phyloP scores from a whole-genome alignment of 148 eudicot genomes.

The Chenopodium quinoa region DNA sequence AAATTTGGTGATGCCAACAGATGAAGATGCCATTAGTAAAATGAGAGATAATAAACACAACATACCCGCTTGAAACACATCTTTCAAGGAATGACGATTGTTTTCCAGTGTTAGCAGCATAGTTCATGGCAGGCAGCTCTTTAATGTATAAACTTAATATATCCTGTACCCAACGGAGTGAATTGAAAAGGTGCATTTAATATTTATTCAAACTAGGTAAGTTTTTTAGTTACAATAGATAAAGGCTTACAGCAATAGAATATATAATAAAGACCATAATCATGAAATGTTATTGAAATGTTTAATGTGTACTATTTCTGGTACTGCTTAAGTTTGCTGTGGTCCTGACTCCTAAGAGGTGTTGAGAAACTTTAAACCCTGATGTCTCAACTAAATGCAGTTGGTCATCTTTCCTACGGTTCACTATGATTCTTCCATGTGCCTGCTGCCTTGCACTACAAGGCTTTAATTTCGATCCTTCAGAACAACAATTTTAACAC shows the following conservation, averaged over 20 bases:
- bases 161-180: constrained; percentile 46
- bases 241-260: not conserved
- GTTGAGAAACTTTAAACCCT: no score
- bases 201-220: not conserved
- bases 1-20: not conserved
- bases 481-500: not conserved
- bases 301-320: not conserved
- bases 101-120: constrained; percentile 94
- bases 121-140: constrained; percentile 86
- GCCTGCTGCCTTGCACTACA: not conserved
- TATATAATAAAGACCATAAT: not conserved
- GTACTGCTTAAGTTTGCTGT: not conserved
- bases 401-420: not conserved
- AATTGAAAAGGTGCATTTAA: not conserved
- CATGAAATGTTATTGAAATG: no score
- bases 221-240: not conserved
- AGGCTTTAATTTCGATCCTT: not conserved
- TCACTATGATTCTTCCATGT: not conserved
- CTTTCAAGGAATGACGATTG: constrained; percentile 77
- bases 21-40: not conserved
- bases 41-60: not conserved
- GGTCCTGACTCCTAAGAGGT: not conserved
- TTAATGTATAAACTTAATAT: constrained; percentile 49
- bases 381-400: not conserved
- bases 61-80: constrained; percentile 85